phyloP scores from a whole-genome alignment of 257 asterid genomes.

The Nicotiana otophora region DNA sequence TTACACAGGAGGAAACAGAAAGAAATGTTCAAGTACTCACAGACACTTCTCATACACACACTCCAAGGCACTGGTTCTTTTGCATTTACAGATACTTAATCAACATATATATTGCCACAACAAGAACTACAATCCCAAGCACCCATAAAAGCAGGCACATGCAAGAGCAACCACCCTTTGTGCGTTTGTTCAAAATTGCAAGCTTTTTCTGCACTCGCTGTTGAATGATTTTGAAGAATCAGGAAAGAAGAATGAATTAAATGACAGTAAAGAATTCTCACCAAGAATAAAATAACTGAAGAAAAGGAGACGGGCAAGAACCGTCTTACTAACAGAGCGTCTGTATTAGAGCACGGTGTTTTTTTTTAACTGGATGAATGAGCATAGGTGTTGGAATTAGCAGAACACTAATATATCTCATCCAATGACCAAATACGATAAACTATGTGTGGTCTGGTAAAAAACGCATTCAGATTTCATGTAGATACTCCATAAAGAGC shows the following conservation, averaged over 20 bases:
- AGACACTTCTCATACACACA: not conserved
- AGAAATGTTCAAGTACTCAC: not conserved
- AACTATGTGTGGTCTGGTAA: not conserved
- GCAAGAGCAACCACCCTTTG: slow-evolving; percentile 95
- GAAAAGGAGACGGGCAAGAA: not conserved
- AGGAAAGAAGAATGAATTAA: not conserved
- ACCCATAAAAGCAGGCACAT: slow-evolving; percentile 55
- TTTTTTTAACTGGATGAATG: not conserved
- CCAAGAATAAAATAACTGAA: not conserved
- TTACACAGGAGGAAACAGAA: slow-evolving; percentile 4
- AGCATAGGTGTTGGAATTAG: not conserved
- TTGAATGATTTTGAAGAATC: not conserved
- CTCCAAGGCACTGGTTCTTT: not conserved
- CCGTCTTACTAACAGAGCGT: not conserved
- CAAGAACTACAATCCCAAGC: slow-evolving; percentile 58
- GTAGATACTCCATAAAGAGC: not conserved
- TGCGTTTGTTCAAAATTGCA: slow-evolving; percentile 63
- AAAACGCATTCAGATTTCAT: not conserved
- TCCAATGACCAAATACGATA: not conserved
- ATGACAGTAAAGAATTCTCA: not conserved
- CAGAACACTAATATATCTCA: not conserved
- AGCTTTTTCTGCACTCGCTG: slow-evolving; percentile 82
- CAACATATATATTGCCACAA: slow-evolving; percentile 57
- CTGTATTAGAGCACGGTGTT: not conserved
- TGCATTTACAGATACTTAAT: slow-evolving; percentile 60